These are phyloP conservation scores for Neoarthrinium moseri DNA, from an alignment of 2,329 filamentous ascomycete species.

Conservation along the genomic window DNA sequence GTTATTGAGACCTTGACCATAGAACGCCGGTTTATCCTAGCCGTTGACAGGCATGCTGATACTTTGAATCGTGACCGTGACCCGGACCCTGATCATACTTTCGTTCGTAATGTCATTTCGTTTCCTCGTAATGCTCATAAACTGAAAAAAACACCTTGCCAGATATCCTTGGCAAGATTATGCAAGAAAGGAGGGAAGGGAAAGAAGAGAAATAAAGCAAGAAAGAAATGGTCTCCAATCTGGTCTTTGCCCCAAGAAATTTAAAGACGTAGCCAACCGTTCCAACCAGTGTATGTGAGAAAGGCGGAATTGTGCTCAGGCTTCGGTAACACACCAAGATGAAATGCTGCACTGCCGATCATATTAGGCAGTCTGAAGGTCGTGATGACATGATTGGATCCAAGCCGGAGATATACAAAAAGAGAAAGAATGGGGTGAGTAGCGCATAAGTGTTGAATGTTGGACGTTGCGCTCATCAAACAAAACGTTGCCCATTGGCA, in stretches of 20 bases:
- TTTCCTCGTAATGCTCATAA: constrained; percentile 27
- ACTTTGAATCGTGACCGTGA: constrained; percentile 26
- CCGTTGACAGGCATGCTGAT: constrained; percentile 19
- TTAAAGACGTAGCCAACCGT: not conserved
- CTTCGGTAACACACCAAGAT: no score
- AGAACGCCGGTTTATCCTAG: constrained; percentile 26
- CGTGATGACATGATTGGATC: not conserved
- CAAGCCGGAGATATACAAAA: no score
- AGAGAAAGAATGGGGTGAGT: no score
- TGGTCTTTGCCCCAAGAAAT: constrained; percentile 2
- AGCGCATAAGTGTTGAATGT: no score
- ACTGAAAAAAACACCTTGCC: constrained; percentile 10
- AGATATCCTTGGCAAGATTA: not conserved
- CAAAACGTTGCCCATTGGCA: no score
- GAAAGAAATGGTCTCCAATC: constrained; percentile 9
- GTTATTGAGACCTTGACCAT: constrained; percentile 14
- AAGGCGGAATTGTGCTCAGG: not conserved
- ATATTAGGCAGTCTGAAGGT: not conserved
- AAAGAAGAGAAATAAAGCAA: constrained; percentile 20
- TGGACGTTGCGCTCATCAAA: no score
- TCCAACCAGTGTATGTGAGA: not conserved
- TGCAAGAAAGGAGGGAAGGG: not conserved
- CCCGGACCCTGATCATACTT: constrained; percentile 20
- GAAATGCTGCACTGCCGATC: not conserved
- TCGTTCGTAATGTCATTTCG: constrained; percentile 23